Percentiles rank a stretch among this genome's conserved stretches.
phyloP scores from a whole-genome alignment of 2,329 filamentous ascomycete genomes.

The Ramularia endophylla region DNA sequence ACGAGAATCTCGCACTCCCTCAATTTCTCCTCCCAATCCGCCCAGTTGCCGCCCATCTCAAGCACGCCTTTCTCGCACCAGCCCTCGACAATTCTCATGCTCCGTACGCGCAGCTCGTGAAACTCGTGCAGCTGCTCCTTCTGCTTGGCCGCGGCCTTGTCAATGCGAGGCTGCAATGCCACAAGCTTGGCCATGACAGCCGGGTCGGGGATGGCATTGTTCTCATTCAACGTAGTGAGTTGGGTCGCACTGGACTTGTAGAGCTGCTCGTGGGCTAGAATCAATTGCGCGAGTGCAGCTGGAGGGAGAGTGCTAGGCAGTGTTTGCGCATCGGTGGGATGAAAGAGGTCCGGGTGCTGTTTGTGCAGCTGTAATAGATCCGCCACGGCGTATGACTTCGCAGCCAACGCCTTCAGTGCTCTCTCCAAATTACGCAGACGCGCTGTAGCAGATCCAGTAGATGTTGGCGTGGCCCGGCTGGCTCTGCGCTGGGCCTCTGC shows the following conservation, averaged over 20 bases:
- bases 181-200: slow-evolving; percentile 49
- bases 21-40: slow-evolving; percentile 63
- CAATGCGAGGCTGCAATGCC: slow-evolving; percentile 56
- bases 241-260: slow-evolving; percentile 40
- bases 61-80: slow-evolving; percentile 74
- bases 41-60: slow-evolving; percentile 61
- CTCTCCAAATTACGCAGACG: slow-evolving; percentile 26
- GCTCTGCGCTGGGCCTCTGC: slow-evolving; percentile 1
- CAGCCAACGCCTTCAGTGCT: slow-evolving; percentile 33
- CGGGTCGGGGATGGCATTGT: slow-evolving; percentile 37
- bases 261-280: slow-evolving; percentile 39
- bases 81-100: slow-evolving; percentile 45
- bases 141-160: slow-evolving; percentile 55
- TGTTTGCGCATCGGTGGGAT: slow-evolving; percentile 18
- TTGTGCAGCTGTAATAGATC: slow-evolving; percentile 37
- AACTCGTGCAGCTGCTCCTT: slow-evolving; percentile 57
- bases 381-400: slow-evolving; percentile 34
- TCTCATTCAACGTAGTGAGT: slow-evolving; percentile 40
- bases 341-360: slow-evolving; percentile 37
- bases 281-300: slow-evolving; percentile 29
- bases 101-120: slow-evolving; percentile 57
- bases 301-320: slow-evolving; percentile 19
- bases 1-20: slow-evolving; percentile 60
- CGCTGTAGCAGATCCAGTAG: slow-evolving; percentile 14
- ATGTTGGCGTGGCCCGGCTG: neutral